Evolutionary conservation across 2,329 filamentous ascomycete species (phyloP), one percentile per base, ranked within the genome.

Genomic region (Colletotrichum magnum): DNA sequence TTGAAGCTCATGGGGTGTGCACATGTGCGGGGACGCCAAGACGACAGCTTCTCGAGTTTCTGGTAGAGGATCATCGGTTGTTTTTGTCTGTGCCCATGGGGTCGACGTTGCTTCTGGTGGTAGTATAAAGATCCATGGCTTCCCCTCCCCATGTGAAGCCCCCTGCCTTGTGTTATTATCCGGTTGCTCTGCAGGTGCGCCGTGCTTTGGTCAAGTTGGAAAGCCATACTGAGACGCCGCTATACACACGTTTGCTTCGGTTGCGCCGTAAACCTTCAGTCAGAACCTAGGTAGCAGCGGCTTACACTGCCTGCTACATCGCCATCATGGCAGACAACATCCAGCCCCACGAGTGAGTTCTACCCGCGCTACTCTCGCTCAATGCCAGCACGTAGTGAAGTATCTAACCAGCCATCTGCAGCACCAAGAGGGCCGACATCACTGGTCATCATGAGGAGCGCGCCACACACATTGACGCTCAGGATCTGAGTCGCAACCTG

Each of bases 401-500:
- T 57, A 13, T 58, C 63, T 66, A 26, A 54, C 48, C 9, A 21
- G 16, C 7, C 26, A 1, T 24, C 6, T n/a, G 4, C n/a, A 61
- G 60, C 21, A 77, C 77, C 62, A 77, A 79, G 56, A 76, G 77
- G 56, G 73, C 72, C 32, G 59, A 70, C n/a, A 60, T 73, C 15
- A 65, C 74, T 43, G 54, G 71, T 16, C 78, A 82, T 57, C 74
- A 82, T 18, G 57, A 66, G 13, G 62, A 69, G 51, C 62, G 51
- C 16, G 67, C 48, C 10, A 60, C 57, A 7, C 56, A 59, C 39
- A 58, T 52, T 70, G 75, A 71, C 21, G 53, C 70, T 7, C 36
- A 77, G 50, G 79, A 83, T 41, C 67, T 84, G 18, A 78, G 77
- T 64, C 71, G 70, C 16, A 83, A 84, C 69, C 78, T 84, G n/a